Percentiles rank a stretch among this genome's conserved stretches.
Evolutionary conservation across 2,329 filamentous ascomycete species (phyloP).

Genomic region (Sphaerulina vaccinii): DNA sequence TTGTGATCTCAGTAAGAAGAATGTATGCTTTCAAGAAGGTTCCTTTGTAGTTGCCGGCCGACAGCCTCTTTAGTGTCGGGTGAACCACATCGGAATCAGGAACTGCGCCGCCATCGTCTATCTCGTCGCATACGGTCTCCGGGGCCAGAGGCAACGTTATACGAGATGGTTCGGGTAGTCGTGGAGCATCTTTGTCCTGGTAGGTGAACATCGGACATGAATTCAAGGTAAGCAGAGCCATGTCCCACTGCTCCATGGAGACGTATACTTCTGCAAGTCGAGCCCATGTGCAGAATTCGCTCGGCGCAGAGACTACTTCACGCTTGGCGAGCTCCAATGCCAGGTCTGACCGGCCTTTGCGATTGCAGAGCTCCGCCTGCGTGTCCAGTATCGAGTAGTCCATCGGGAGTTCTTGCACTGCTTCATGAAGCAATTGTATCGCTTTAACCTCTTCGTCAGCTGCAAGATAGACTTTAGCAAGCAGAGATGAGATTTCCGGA

Average conservation of each 20-base stretch:
- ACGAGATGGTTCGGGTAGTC: constrained; percentile 89
- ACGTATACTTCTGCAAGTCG: constrained; percentile 91
- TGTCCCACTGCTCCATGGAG: constrained; percentile 91
- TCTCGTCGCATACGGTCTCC: constrained; percentile 90
- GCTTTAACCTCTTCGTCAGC: constrained; percentile 97
- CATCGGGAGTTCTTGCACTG: constrained; percentile 89
- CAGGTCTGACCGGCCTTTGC: constrained; percentile 82
- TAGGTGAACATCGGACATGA: constrained; percentile 99
- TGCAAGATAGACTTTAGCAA: constrained; percentile 88
- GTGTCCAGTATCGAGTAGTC: constrained; percentile 95
- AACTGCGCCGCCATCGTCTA: constrained; percentile 80
- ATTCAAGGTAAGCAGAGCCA: constrained; percentile 90
- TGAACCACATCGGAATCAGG: constrained; percentile 83
- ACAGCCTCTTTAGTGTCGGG: constrained; percentile 77
- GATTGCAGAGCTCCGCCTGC: constrained; percentile 86
- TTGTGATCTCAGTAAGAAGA: constrained; percentile 90
- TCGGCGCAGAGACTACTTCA: constrained; percentile 90
- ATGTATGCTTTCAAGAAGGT: constrained; percentile 95
- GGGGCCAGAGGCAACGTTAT: constrained; percentile 82
- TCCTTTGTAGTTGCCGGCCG: constrained; percentile 86
- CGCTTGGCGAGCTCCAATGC: constrained; percentile 91
- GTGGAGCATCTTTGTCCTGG: constrained; percentile 92
- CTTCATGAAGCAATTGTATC: constrained; percentile 81
- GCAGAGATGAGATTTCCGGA: constrained; percentile 86
- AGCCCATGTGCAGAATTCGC: constrained; percentile 97